Base-by-base conservation (phyloP, 2,329 filamentous ascomycete genomes). In the Exophiala calicioides region DNA sequence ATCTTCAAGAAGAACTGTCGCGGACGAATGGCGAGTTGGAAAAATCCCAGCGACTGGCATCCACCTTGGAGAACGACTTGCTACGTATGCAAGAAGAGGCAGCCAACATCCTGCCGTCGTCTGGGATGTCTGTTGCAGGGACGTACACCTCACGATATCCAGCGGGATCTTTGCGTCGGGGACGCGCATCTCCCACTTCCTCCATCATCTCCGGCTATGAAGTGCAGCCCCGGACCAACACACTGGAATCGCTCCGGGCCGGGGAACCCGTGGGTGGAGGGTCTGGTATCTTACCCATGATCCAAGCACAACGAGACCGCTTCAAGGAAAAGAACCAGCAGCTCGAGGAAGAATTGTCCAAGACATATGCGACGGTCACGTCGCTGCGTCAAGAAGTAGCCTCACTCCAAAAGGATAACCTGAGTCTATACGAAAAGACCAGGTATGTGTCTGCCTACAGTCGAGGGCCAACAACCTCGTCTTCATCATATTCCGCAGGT, bases 121-220 rank as follows among this genome's bases (percentile, higher is more conserved):
- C 88, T 1, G 90, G 88, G 5, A 90, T 90, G 65, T 97, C 91
- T 2, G 87, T 96, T 30, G 90, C 91, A 2, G 91, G 90, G 30
- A 97, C 91, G 3, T 94, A 95, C 65, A 81, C 84, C 40, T 91
- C 86, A 16, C 81, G 86, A 37, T 87, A 90, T 61, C 84, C 86
- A 2, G 83, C 81, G 57, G 48, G 55, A 13, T 83, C 86, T 29
- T 75, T 77, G 1, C 79, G 86, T 37, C 81, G 82, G 60, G 81
- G 86, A 21, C 80, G 85, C 30, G 74, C 77, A 38, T 97, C 93
- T 2, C 94, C 93, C 0, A 97, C 93, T 1, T 97, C 91, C 3
- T 97, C 91, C 15, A 97, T 98, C 60, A 97, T 98, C 60, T 96
- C 90, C 50, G 93, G 93, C n/a, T 90, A 96, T 63, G 88, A 95